These are phyloP conservation scores for Pisolithus sp. DNA, from an alignment of 768 basidiomycete species.

Conservation along the genomic window DNA sequence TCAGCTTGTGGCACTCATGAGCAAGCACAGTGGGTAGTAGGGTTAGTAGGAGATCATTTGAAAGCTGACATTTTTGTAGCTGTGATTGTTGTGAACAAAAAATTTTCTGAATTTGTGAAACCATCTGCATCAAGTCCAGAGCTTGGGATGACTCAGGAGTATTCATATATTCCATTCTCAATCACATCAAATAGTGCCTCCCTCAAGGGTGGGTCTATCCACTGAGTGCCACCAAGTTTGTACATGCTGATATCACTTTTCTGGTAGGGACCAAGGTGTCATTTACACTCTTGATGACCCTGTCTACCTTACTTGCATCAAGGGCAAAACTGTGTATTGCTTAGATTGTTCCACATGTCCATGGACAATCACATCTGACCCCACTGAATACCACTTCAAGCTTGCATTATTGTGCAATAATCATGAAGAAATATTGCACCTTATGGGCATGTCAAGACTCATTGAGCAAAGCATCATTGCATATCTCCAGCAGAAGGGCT, in stretches of 20 bases:
- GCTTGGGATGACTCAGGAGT: conserved; percentile 99
- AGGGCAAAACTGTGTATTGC: conserved; percentile 94
- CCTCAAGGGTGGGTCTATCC: conserved; percentile 72
- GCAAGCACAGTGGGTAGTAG: conserved; percentile 84
- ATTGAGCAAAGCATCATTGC: conserved; percentile 97
- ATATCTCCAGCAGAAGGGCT: conserved; percentile 96
- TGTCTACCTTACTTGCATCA: conserved; percentile 96
- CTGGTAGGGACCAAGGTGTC: conserved; percentile 85
- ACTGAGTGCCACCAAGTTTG: background rate
- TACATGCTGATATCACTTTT: background rate
- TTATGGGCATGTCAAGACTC: conserved; percentile 90
- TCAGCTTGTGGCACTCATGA: conserved; percentile 87
- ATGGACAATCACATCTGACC: conserved; percentile 93
- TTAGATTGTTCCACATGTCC: conserved; percentile 94
- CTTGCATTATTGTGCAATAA: conserved; percentile 91
- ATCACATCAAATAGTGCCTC: conserved; percentile 98
- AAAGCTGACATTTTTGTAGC: conserved; percentile 42
- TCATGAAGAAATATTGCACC: conserved; percentile 94
- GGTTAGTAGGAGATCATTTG: conserved; percentile 1
- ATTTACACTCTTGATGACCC: conserved; percentile 99
- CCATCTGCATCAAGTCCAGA: conserved; percentile 98
- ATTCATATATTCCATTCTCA: conserved; percentile 95
- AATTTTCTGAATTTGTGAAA: conserved; percentile 94
- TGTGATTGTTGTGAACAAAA: conserved; percentile 97
- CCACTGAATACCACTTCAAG: conserved; percentile 98